A percentile compares a stretch with the other conserved stretches of the same genome.
These are phyloP conservation scores for Sphaerobolus stellatus DNA, from an alignment of 1,284 basidiomycete species.

Conservation along the genomic window DNA sequence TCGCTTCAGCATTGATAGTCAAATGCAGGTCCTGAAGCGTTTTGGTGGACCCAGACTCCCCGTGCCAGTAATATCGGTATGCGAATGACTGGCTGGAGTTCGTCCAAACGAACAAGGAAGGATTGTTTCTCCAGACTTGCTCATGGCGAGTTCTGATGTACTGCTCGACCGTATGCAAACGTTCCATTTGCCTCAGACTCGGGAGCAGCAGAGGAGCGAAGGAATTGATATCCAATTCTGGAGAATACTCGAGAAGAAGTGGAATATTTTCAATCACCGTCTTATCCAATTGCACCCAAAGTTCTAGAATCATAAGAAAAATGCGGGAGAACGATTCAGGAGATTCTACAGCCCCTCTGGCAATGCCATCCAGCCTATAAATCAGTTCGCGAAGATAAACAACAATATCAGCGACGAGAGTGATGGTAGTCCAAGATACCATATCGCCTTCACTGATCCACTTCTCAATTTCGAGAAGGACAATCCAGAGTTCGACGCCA, in stretches of 20 bases:
- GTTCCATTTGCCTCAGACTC: slow-evolving; percentile 24
- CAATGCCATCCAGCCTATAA: too few relatives aligned
- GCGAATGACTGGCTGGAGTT: slow-evolving; percentile 22
- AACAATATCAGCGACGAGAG: background rate
- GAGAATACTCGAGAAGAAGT: slow-evolving; percentile 43
- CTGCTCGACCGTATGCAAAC: slow-evolving; percentile 26
- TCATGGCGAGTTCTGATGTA: slow-evolving; percentile 33
- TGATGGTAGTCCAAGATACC: background rate
- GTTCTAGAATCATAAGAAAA: slow-evolving; percentile 40
- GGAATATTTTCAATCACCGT: slow-evolving; percentile 32
- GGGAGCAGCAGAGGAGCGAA: slow-evolving; percentile 42
- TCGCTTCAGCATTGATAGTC: slow-evolving; percentile 29
- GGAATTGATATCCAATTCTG: slow-evolving; percentile 39
- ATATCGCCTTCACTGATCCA: background rate
- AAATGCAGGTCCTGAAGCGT: slow-evolving; percentile 24
- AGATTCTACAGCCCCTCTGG: too few relatives aligned
- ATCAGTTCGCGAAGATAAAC: too few relatives aligned
- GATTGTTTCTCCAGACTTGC: slow-evolving; percentile 1
- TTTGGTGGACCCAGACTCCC: too few relatives aligned
- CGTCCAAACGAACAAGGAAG: slow-evolving; percentile 24
- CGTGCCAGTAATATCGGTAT: slow-evolving; percentile 30
- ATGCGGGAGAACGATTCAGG: slow-evolving; percentile 45
- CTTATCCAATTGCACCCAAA: slow-evolving; percentile 47
- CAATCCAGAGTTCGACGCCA: background rate
- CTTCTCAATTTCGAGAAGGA: background rate